Percentiles rank a stretch among this genome's conserved stretches.
phyloP scores from a whole-genome alignment of 768 basidiomycete genomes.

The Cantharellus cinnabarinus region DNA sequence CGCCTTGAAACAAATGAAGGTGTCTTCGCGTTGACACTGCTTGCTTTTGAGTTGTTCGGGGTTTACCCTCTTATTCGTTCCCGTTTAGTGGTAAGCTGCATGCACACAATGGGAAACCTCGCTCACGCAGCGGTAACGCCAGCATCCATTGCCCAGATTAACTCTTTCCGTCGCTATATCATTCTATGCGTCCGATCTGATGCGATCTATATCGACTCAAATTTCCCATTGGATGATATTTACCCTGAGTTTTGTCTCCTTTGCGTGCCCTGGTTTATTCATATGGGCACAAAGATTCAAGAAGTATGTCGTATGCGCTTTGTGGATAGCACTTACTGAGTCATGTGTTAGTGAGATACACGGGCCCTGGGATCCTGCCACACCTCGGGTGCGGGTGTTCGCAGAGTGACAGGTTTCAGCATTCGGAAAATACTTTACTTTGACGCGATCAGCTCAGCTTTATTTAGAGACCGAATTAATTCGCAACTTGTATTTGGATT shows the following conservation, averaged over 20 bases:
- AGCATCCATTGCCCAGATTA: constrained; percentile 13
- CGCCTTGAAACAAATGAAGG: constrained; percentile 63
- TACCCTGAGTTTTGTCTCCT: constrained; percentile 36
- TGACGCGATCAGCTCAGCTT: too few species aligned
- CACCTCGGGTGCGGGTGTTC: constrained; percentile 22
- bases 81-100: constrained; percentile 20
- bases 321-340: constrained; percentile 6
- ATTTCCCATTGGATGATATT: constrained; percentile 14
- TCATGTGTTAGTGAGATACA: constrained; percentile 48
- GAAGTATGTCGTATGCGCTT: constrained; percentile 35
- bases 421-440: not conserved
- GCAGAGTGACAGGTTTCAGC: not conserved
- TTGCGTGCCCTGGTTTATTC: constrained; percentile 51
- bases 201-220: constrained; percentile 11
- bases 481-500: too few species aligned
- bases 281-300: constrained; percentile 79
- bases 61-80: constrained; percentile 1
- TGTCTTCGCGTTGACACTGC: constrained; percentile 72
- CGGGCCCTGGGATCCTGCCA: constrained; percentile 79
- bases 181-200: too few species aligned
- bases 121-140: not conserved
- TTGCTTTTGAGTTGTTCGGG: constrained; percentile 34
- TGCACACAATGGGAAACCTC: constrained; percentile 5
- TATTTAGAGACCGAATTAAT: too few species aligned
- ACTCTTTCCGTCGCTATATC: constrained; percentile 14